phyloP scores from a whole-genome alignment of 2,329 filamentous ascomycete genomes.

The Zymoseptoria pseudotritici region DNA sequence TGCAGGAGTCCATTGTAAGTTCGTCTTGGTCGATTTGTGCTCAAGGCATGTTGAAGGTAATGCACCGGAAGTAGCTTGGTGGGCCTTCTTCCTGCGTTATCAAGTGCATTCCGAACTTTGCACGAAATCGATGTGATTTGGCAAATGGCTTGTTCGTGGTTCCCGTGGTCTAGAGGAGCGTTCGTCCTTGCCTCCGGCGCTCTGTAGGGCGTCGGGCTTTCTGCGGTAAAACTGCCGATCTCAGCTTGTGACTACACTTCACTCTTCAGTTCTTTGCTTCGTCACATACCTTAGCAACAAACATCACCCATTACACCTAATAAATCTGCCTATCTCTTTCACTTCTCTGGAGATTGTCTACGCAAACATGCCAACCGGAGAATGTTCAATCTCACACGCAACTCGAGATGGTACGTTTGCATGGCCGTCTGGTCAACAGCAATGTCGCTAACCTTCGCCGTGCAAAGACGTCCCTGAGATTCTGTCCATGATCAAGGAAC shows the following conservation, averaged over 20 bases:
- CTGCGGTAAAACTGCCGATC: background rate
- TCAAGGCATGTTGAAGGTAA: too few species aligned
- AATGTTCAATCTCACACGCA: slow-evolving; percentile 49
- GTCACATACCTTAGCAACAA: background rate
- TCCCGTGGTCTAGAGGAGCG: background rate
- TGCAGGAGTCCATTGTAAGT: too few species aligned
- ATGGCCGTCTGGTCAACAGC: background rate
- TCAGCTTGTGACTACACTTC: background rate
- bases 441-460: background rate
- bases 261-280: background rate
- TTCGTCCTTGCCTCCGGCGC: background rate
- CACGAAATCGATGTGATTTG: background rate
- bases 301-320: background rate
- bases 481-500: slow-evolving; percentile 70
- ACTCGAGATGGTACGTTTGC: slow-evolving; percentile 39
- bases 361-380: background rate
- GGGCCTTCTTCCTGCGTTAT: too few species aligned
- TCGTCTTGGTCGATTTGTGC: too few species aligned
- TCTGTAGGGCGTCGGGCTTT: background rate
- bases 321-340: background rate
- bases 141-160: background rate
- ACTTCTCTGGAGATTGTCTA: background rate
- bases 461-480: slow-evolving; percentile 70
- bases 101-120: background rate
- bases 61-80: too few species aligned